Evolutionary conservation across 352 stramenopile genomes (phyloP).

Genomic region (Phytophthora aleatoria): DNA sequence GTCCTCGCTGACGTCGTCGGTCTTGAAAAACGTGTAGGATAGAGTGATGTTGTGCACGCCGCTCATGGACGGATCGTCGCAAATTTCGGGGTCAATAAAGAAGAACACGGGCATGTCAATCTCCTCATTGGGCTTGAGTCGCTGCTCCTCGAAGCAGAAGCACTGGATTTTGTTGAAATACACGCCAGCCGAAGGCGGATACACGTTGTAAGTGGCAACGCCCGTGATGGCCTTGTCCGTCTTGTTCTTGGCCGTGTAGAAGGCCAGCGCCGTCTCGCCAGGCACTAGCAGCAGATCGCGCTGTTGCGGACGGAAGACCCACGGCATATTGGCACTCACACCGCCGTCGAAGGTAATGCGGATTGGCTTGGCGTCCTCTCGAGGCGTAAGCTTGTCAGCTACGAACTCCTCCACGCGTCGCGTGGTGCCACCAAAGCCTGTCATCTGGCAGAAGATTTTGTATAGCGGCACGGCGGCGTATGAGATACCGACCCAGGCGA

Average conservation of each 20-base stretch:
- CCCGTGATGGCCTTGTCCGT: slow-evolving; percentile 97
- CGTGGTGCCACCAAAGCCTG: slow-evolving; percentile 96
- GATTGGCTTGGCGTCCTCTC: slow-evolving; percentile 92
- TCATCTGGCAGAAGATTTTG: slow-evolving; percentile 99
- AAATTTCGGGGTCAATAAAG: slow-evolving; percentile 99
- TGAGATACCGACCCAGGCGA: slow-evolving; percentile 93
- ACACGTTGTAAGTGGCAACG: slow-evolving; percentile 99
- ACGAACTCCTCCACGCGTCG: slow-evolving; percentile 78
- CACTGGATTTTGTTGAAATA: slow-evolving; percentile 99
- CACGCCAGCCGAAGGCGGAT: slow-evolving; percentile 95
- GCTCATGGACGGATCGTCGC: slow-evolving; percentile 96
- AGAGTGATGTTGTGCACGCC: slow-evolving; percentile 98
- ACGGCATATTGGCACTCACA: slow-evolving; percentile 95
- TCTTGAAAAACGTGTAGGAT: slow-evolving; percentile 99
- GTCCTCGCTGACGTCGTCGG: slow-evolving; percentile 93
- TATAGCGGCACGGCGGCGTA: slow-evolving; percentile 99
- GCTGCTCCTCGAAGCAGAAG: slow-evolving; percentile 99
- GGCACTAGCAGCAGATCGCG: slow-evolving; percentile 93
- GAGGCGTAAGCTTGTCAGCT: slow-evolving; percentile 88
- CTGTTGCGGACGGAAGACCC: slow-evolving; percentile 97
- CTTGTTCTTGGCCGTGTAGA: slow-evolving; percentile 99
- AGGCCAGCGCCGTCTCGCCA: slow-evolving; percentile 98
- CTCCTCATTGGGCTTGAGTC: slow-evolving; percentile 96
- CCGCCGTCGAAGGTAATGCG: slow-evolving; percentile 97
- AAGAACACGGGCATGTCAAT: slow-evolving; percentile 99